Base-by-base conservation (phyloP, 2,329 filamentous ascomycete species). In the Achaetomium macrosporum region DNA sequence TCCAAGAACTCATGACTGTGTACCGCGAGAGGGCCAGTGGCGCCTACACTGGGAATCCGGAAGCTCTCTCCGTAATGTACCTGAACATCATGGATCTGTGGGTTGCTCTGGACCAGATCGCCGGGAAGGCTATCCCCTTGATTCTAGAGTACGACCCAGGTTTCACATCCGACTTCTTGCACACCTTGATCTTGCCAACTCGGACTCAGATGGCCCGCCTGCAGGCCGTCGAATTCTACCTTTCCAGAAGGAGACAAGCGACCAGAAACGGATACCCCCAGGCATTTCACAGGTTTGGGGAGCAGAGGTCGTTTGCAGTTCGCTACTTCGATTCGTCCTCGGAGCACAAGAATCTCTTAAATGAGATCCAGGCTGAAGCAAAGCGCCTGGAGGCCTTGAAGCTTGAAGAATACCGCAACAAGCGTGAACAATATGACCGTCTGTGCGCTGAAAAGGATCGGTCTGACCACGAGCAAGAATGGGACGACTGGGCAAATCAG, bases 41-140 rank as follows among this genome's bases (percentile, higher is more conserved):
- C 15, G 37, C 33, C 7, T 59, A 59, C 40, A 5, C 20, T 2
- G 40, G 33, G 3, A 51, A 53, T 3, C 55, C 59, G 2, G 59
- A 53, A 16, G 59, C 54, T 0, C 42, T 59, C 1, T 60, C 59
- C 2, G 2, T 55, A 4, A 57, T 61, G 59, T 54, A 53, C 19
- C 33, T 60, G 29, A 48, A 48, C 11, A 52, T 59, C 36, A 53
- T 57, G 52, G 55, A 58, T 10, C 53, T 61, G 8, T 61, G 58
- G 57, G 33, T 60, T 1, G 51, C 52, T 16, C n/a, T 57, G 47
- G 59, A 60, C 47, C 53, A 44, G 13, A 41, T 61, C 20, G 55
- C 59, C 3, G 54, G 59, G 1, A 31, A 42, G 5, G 39, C 35
- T 0, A 43, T 56, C 11, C 52, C 55, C 3, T 19, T 61, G 17